phyloP scores from a whole-genome alignment of 257 asterid species.

The Nicotiana attenuata region DNA sequence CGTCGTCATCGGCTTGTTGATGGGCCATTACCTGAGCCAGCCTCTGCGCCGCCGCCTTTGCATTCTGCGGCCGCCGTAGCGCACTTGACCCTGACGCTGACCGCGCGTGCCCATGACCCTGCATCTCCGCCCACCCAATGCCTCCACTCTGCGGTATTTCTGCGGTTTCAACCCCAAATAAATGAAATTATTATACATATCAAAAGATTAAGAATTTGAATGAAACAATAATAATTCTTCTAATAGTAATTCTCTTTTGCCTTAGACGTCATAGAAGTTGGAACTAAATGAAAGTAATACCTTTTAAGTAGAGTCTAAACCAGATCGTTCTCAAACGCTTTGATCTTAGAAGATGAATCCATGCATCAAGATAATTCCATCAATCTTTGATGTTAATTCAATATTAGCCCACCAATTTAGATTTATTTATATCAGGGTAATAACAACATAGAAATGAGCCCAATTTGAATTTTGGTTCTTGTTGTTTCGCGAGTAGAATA shows the following conservation, averaged over 20 bases:
- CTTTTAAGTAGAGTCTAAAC: too few species aligned
- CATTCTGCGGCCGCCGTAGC: constrained; percentile 48
- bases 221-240: not conserved
- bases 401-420: not conserved
- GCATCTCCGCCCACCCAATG: not conserved
- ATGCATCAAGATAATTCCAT: not conserved
- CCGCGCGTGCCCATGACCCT: constrained; percentile 21
- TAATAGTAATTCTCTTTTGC: not conserved
- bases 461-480: not conserved
- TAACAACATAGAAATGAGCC: not conserved
- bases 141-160: not conserved
- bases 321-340: too few species aligned
- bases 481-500: not conserved
- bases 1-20: constrained; percentile 61
- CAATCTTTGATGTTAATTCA: not conserved
- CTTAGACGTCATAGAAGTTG: not conserved
- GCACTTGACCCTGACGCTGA: constrained; percentile 36
- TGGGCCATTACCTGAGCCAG: constrained; percentile 84
- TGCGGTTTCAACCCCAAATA: not conserved
- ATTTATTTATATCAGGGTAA: not conserved
- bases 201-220: not conserved
- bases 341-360: not conserved
- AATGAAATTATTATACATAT: not conserved
- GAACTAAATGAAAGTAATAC: too few species aligned
- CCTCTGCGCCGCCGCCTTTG: constrained; percentile 92